Evolutionary conservation across 345 rosid species (phyloP), one percentile per base, ranked within the genome.

Genomic region (Gossypium herbaceum): DNA sequence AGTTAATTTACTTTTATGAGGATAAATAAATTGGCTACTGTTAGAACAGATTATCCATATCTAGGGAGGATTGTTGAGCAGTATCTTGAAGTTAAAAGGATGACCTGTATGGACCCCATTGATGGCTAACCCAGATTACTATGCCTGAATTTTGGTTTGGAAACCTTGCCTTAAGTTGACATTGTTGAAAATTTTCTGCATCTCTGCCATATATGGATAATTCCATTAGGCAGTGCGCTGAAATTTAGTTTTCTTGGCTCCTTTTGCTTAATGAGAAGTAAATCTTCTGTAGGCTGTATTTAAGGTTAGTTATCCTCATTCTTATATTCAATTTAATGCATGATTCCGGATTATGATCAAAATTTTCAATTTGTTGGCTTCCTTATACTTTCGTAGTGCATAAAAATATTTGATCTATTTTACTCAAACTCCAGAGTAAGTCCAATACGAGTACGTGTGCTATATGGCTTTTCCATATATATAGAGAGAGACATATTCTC

Each of bases 121-220:
- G 39, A 34, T 70, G 59, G 65, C 29, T 44, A 52, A 52, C 17
- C 73, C 24, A 51, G 75, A 50, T 78, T 60, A 78, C 73, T 71
- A 19, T 73, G 63, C 20, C 24, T 68, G 56, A 20, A 34, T 43
- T 63, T 19, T 63, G 45, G 79, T 76, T 72, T 22, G 41, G 73
- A 68, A 62, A 69, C 71, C 41, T 20, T 52, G 66, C 39, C 25
- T 15, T 54, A 20, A 47, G 68, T 81, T 70, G 79, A 47, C 80
- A 20, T 20, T 34, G 41, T 5, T 34, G 41, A 5, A 34, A 34
- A 34, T 34, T 34, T 34, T 34, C 41, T 34, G 41, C 41, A 5
- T 34, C 41, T 34, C 41, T 34, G 41, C 41, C 41, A 5, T 34
- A 4, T 34, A 4, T 58, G 67, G 56, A 43, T 55, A 47, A 63